Evolutionary conservation across 192 early-diverging fungal genomes (phyloP).

Genomic region (Gamsiella multidivaricata): DNA sequence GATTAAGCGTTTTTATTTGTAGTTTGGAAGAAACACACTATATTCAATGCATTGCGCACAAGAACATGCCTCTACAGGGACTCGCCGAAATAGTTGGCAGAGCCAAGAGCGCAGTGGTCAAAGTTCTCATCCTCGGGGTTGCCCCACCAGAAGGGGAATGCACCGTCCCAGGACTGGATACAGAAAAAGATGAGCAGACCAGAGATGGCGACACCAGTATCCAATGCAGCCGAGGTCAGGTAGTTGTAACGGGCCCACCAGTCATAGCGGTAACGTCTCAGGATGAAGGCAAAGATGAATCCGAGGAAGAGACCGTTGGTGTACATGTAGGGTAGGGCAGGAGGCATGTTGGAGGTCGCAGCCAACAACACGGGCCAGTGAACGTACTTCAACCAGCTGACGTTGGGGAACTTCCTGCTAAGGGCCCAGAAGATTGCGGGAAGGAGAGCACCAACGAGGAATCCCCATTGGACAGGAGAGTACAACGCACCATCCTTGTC

Average conservation of each 20-base stretch:
- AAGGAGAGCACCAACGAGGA: conserved; percentile 57
- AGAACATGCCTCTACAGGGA: too few relatives aligned
- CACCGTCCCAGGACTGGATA: conserved; percentile 11
- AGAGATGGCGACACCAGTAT: conserved; percentile 62
- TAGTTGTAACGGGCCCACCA: conserved; percentile 77
- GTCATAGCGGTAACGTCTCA: conserved; percentile 57
- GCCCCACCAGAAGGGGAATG: conserved; percentile 37
- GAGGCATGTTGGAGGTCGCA: conserved; percentile 61
- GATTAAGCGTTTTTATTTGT: too few relatives aligned
- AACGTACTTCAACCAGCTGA: conserved; percentile 52
- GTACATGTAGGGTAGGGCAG: conserved; percentile 59
- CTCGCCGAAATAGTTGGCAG: conserved; percentile 11
- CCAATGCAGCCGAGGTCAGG: conserved; percentile 68
- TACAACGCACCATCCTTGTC: conserved; percentile 10
- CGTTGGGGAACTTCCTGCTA: conserved; percentile 59
- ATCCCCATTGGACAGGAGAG: conserved; percentile 9
- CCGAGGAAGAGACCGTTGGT: conserved; percentile 55
- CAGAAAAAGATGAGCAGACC: conserved; percentile 57
- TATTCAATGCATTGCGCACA: too few relatives aligned
- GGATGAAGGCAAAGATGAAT: conserved; percentile 62
- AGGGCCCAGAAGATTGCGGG: conserved; percentile 64
- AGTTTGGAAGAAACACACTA: too few relatives aligned
- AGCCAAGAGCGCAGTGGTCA: conserved; percentile 30
- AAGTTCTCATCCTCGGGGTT: conserved; percentile 8
- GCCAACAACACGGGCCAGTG: conserved; percentile 65